Evolutionary conservation across 2,329 filamentous ascomycete genomes (phyloP), one percentile per base, ranked within the genome.

Genomic region (Fusarium sp.): DNA sequence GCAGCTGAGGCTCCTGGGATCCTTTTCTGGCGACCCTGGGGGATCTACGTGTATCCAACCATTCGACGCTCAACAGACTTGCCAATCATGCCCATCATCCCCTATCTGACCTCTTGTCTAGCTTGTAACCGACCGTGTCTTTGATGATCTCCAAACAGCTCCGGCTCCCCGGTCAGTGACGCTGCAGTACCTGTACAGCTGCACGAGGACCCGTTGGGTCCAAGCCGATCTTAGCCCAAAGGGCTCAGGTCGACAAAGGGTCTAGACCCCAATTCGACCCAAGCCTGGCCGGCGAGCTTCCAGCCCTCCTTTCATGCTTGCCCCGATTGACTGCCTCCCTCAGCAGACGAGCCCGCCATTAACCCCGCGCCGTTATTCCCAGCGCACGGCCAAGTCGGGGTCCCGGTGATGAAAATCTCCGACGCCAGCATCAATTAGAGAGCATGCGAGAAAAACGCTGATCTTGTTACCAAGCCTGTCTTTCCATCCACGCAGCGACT

Each of bases 211-310:
- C 64, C 53, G 48, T 57, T 71, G 56, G 23, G 43, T 53, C 39
- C 30, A 28, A 31, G 68, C 39, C 48, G 68, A 71, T 71, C 68
- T 27, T 68, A 37, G 50, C 68, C 55, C 31, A 55, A 65, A 62
- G 47, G n/a, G n/a, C 15, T 36, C 31, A 52, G 65, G 68, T 52
- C 39, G 43, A 7, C 11, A 41, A 50, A 65, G 48, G 56, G 68
- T 71, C 68, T 62, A 65, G 68, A 71, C 68, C 56, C 23, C 40
- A 46, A 48, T 48, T 68, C 51, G 67, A 65, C 68, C 62, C 68
- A 27, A 62, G 50, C 46, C 41, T 34, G 23, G 28, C 50, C 53
- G 50, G 52, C 51, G 15, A 66, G 16, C 41, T 34, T 52, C 51
- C 18, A 57, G 54, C 39, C 37, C 46, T 52, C 18, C 37, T 34